Conservation (phyloP, 148 eudicot genomes). For the Cornus florida region DNA sequence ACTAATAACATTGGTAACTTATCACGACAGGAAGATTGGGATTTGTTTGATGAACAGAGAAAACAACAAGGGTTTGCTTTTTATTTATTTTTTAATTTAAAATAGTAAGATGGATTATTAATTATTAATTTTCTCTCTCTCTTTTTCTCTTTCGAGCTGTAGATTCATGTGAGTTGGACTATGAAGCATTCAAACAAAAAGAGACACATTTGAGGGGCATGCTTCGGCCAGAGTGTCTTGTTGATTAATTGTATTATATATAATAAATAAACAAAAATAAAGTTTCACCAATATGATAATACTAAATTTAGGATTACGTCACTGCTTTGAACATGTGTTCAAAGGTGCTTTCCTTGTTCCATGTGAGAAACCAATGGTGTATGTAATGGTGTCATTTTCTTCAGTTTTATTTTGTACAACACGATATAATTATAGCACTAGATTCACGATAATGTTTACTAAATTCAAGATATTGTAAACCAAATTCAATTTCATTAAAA, state of each 20-base stretch:
- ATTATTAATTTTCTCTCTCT: neutral
- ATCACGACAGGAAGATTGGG: neutral
- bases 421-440: too few relatives aligned
- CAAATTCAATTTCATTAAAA: too few relatives aligned
- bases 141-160: constrained; percentile 17
- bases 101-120: neutral
- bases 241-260: neutral
- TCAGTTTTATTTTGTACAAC: too few relatives aligned
- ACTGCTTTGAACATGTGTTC: neutral
- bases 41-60: constrained; percentile 1
- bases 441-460: too few relatives aligned
- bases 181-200: constrained; percentile 8
- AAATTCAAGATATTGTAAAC: too few relatives aligned
- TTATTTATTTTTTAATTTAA: neutral
- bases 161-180: constrained; percentile 6
- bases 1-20: neutral
- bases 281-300: neutral
- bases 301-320: neutral
- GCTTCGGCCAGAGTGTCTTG: constrained; percentile 9
- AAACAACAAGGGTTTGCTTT: neutral
- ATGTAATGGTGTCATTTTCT: too few relatives aligned
- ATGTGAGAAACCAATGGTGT: neutral
- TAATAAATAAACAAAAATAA: neutral
- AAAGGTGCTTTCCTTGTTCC: neutral
- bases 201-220: neutral